Evolutionary conservation across 345 rosid genomes (phyloP), one percentile per base, ranked within the genome.

Genomic region (Gossypium ekmanianum): DNA sequence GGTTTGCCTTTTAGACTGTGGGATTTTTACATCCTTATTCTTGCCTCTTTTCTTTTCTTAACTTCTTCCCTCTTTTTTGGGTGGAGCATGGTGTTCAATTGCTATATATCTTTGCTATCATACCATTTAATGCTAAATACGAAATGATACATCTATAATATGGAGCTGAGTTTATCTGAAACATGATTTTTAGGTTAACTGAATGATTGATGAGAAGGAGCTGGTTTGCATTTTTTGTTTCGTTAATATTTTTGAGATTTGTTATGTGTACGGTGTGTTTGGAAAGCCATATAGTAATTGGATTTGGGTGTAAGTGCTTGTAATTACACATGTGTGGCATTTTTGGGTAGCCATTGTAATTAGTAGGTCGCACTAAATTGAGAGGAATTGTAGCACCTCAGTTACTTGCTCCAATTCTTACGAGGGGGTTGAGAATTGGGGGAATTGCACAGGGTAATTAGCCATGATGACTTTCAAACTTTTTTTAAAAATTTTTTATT

Each of bases 1-100:
- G 89, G 94, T 88, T 43, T 54, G 69, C 51, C 8, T 7, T 74
- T 47, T 11, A 39, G 7, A 27, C 58, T 27, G 7, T 27, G 11
- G 55, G 9, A 7, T 12, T 24, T 67, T 47, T 47, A 66, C 56
- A 34, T 34, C 41, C 41, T 34, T 34, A 34, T 68, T 34, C 39
- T 34, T 34, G 6, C 39, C 39, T 34, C 39, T 34, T 34, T 34
- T 34, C 39, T 34, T 47, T 61, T 17, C 64, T 27, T 58, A 34
- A 22, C 27, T 10, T 24, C 26, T 59, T 59, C 3, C 41, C 2
- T 11, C 10, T 56, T 29, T 54, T 54, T 58, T 26, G 47, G 64
- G 65, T 43, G 52, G 44, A 17, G 27, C 29, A 18, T 13, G 65
- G 62, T 4, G 39, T 11, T 20, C 34, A 45, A 9, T 39, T 34